Percentiles rank a stretch among this genome's conserved stretches.
Evolutionary conservation across 2,329 filamentous ascomycete species (phyloP).

Genomic region (Penicillium freii): DNA sequence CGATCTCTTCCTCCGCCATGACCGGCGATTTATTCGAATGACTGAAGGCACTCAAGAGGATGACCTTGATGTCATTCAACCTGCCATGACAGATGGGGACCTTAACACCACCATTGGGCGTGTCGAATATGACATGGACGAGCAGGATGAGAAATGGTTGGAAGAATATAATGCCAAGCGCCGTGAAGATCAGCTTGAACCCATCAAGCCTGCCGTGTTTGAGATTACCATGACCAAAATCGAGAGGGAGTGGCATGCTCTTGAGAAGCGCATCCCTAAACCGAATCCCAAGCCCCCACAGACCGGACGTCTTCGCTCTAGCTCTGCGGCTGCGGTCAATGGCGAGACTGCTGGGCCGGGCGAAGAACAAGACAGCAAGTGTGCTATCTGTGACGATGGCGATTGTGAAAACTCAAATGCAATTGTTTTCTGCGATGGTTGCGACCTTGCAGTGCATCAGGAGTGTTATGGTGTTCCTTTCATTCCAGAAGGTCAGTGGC

Average conservation of each 20-base stretch:
- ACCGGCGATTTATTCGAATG: slow-evolving; percentile 65
- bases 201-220: slow-evolving; percentile 89
- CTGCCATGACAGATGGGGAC: slow-evolving; percentile 60
- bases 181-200: slow-evolving; percentile 69
- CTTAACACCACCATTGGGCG: slow-evolving; percentile 63
- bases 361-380: slow-evolving; percentile 96
- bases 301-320: slow-evolving; percentile 87
- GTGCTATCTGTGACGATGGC: slow-evolving; percentile 97
- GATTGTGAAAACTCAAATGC: slow-evolving; percentile 99
- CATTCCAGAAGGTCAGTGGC: slow-evolving; percentile 97
- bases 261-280: slow-evolving; percentile 96
- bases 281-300: slow-evolving; percentile 94
- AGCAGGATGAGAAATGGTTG: slow-evolving; percentile 96
- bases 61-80: slow-evolving; percentile 57
- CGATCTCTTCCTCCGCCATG: slow-evolving; percentile 78
- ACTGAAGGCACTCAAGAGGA: slow-evolving; percentile 63
- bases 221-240: slow-evolving; percentile 99
- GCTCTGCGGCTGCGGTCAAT: slow-evolving; percentile 91
- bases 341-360: slow-evolving; percentile 77
- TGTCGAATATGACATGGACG: slow-evolving; percentile 99
- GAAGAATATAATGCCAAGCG: slow-evolving; percentile 77
- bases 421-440: slow-evolving; percentile 98
- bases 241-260: slow-evolving; percentile 95
- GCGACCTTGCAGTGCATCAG: slow-evolving; percentile 94
- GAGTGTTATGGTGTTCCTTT: slow-evolving; percentile 99